Percentiles rank a stretch among this genome's conserved stretches.
Conservation (phyloP, 139 green algal genomes). For the Picochlorum sp. region DNA sequence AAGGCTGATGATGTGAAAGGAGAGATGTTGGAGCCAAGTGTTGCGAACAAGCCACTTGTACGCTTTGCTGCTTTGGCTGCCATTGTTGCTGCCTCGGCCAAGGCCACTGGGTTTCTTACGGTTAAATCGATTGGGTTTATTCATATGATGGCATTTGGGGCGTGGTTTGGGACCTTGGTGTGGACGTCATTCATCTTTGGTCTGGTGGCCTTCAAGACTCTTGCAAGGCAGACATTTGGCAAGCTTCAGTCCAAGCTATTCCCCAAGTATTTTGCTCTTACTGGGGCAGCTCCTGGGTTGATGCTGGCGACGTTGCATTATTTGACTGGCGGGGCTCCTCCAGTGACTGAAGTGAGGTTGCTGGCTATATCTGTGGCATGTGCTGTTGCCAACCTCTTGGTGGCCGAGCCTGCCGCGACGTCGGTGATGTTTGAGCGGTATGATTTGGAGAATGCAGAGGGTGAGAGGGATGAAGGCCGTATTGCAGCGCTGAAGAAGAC, state of each 20-base stretch:
- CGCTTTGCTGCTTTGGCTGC: conserved; percentile 15
- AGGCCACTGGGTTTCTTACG: conserved; percentile 14
- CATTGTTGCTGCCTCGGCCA: conserved; percentile 13
- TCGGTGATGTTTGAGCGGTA: conserved; percentile 64
- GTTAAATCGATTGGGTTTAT: conserved; percentile 17
- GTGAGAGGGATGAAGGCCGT: conserved; percentile 7
- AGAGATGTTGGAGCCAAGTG: conserved; percentile 16
- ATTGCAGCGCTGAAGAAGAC: conserved; percentile 50
- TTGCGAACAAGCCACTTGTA: conserved; percentile 13
- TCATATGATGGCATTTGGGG: conserved; percentile 33
- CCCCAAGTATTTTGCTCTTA: conserved; percentile 41
- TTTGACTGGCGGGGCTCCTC: not conserved
- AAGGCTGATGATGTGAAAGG: conserved; percentile 11
- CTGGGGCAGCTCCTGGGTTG: not conserved
- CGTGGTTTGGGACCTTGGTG: conserved; percentile 31
- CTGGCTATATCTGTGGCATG: conserved; percentile 4
- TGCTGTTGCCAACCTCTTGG: conserved; percentile 44
- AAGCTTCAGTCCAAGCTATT: conserved; percentile 54
- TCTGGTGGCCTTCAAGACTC: conserved; percentile 59
- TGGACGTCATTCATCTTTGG: conserved; percentile 36
- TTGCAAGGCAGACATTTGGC: conserved; percentile 57
- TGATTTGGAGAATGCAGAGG: conserved; percentile 45
- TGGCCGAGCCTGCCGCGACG: conserved; percentile 48
- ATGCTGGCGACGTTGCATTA: conserved; percentile 24
- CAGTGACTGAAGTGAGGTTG: conserved; percentile 9